Percentiles rank a stretch among this genome's conserved stretches.
Conservation (phyloP, 441 rosid genomes). For the Macaranga tanarius region DNA sequence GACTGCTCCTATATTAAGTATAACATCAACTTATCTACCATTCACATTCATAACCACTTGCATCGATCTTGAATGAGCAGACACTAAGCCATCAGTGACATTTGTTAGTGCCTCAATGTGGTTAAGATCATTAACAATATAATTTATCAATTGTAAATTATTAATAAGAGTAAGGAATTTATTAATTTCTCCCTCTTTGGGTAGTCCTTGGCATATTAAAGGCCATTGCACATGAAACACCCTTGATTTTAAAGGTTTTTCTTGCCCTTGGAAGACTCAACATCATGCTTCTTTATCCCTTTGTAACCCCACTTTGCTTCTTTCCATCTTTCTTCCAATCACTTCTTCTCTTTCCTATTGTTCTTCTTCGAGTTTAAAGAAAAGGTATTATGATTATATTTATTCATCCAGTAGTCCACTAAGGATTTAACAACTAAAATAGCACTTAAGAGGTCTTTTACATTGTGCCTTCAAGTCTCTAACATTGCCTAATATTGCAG, state of each 20-base stretch:
- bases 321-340: neutral
- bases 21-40: too few relatives aligned
- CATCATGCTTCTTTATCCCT: neutral
- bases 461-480: rapidly evolving
- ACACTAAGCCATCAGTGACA: too few relatives aligned
- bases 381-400: neutral
- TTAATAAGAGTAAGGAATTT: too few relatives aligned
- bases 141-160: too few relatives aligned
- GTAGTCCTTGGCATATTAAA: neutral
- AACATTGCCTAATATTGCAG: neutral
- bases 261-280: too few relatives aligned
- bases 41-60: too few relatives aligned
- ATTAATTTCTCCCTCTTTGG: neutral
- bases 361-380: neutral
- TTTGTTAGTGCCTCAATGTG: too few relatives aligned
- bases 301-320: neutral
- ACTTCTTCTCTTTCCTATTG: neutral
- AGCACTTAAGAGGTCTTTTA: rapidly evolving
- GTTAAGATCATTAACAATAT: too few relatives aligned
- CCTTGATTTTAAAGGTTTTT: too few relatives aligned
- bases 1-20: too few relatives aligned
- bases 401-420: neutral
- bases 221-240: too few relatives aligned
- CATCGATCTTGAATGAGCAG: too few relatives aligned
- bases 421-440: neutral